phyloP scores from a whole-genome alignment of 2,329 filamentous ascomycete species.

The Phialemoniopsis sp. region DNA sequence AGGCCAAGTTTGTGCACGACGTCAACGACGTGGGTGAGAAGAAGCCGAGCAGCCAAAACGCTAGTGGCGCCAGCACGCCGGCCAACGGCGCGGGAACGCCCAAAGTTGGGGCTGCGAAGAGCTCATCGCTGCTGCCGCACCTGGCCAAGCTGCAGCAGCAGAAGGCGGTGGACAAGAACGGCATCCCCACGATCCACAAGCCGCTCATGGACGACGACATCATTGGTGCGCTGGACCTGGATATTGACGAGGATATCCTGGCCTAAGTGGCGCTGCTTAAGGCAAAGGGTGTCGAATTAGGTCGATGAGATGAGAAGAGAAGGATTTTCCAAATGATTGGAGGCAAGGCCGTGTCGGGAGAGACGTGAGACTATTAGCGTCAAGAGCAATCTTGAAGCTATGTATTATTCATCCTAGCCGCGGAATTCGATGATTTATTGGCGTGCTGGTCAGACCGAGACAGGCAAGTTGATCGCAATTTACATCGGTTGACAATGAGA shows the following conservation, averaged over 20 bases:
- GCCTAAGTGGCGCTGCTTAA: slow-evolving; percentile 2
- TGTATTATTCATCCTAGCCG: too few relatives aligned
- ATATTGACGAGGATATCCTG: slow-evolving; percentile 81
- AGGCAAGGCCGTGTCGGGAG: too few relatives aligned
- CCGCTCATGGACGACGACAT: slow-evolving; percentile 88
- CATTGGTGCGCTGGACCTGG: slow-evolving; percentile 82
- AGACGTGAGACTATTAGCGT: too few relatives aligned
- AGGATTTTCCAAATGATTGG: too few relatives aligned
- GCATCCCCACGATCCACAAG: slow-evolving; percentile 67
- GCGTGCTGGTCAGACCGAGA: too few relatives aligned
- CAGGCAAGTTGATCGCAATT: too few relatives aligned
- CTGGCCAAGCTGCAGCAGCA: slow-evolving; percentile 49
- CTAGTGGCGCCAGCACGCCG: slow-evolving; percentile 45
- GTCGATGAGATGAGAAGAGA: too few relatives aligned
- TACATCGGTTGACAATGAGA: too few relatives aligned
- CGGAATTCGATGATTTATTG: too few relatives aligned
- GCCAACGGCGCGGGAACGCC: slow-evolving; percentile 38
- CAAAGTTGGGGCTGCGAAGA: slow-evolving; percentile 36
- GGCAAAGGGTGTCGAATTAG: too few relatives aligned
- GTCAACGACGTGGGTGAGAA: slow-evolving; percentile 45
- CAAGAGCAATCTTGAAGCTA: too few relatives aligned
- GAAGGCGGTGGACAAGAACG: slow-evolving; percentile 47
- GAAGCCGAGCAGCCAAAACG: slow-evolving; percentile 29
- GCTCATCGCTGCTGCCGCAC: slow-evolving; percentile 41
- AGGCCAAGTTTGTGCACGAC: slow-evolving; percentile 65